Evolutionary conservation across 2,329 filamentous ascomycete species (phyloP).

Genomic region (Xylariaceae sp.): DNA sequence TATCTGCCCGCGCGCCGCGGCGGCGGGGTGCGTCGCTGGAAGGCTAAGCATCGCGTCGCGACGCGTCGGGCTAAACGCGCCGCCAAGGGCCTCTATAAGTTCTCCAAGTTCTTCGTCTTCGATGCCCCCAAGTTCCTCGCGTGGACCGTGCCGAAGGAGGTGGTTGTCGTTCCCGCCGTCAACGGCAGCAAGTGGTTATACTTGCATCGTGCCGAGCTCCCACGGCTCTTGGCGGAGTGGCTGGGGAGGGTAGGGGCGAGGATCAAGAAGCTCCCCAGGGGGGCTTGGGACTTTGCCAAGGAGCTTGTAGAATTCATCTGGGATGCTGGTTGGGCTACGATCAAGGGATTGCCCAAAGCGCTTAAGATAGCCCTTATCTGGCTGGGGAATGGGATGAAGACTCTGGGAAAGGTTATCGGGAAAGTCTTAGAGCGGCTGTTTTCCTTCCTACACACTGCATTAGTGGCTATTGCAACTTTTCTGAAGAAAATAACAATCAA

Average conservation of each 20-base stretch:
- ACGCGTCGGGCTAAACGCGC: neutral
- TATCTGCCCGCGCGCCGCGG: slow-evolving; percentile 4
- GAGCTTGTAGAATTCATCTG: neutral
- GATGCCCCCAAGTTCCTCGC: neutral
- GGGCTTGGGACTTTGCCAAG: neutral
- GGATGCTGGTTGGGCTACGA: neutral
- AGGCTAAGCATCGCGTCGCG: neutral
- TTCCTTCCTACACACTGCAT: neutral
- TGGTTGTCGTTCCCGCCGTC: neutral
- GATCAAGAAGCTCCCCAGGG: neutral
- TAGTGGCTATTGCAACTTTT: neutral
- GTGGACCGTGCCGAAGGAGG: neutral
- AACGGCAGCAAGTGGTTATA: neutral
- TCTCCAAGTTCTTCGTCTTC: neutral
- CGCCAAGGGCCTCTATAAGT: neutral
- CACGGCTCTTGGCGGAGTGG: neutral
- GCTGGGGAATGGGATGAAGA: neutral
- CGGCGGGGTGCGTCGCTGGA: slow-evolving; percentile 3
- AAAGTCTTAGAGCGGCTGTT: neutral
- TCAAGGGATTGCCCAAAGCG: neutral
- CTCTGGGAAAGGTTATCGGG: neutral
- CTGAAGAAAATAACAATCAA: neutral
- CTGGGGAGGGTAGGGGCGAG: neutral
- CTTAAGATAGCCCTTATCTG: neutral
- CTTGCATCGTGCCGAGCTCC: neutral